These are phyloP conservation scores for Pythium monospermum DNA, from an alignment of 352 stramenopile genomes.

Conservation along the genomic window DNA sequence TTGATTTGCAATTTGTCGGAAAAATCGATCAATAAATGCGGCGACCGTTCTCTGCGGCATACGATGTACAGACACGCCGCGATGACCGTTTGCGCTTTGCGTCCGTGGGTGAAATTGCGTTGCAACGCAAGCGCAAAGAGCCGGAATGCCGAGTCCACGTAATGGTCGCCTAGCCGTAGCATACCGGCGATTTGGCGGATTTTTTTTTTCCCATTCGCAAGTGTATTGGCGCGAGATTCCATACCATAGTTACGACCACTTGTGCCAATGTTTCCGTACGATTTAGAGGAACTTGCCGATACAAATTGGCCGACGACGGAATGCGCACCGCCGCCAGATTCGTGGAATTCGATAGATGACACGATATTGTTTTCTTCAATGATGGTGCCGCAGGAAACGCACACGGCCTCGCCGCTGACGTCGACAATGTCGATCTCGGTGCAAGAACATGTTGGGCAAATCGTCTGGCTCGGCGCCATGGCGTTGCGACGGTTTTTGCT, in stretches of 20 bases:
- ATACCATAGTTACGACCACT: slow-evolving; percentile 90
- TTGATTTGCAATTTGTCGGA: slow-evolving; percentile 97
- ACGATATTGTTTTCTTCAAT: slow-evolving; percentile 98
- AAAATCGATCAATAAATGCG: slow-evolving; percentile 99
- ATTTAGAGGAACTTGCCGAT: slow-evolving; percentile 85
- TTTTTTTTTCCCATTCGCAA: slow-evolving; percentile 93
- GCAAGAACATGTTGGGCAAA: slow-evolving; percentile 94
- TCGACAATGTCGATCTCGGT: slow-evolving; percentile 94
- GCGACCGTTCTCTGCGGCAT: slow-evolving; percentile 96
- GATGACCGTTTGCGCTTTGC: slow-evolving; percentile 95
- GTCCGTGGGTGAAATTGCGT: slow-evolving; percentile 96
- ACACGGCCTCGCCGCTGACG: slow-evolving; percentile 84
- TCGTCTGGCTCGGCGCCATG: slow-evolving; percentile 19
- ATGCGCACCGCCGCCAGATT: slow-evolving; percentile 86
- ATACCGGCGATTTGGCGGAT: slow-evolving; percentile 92
- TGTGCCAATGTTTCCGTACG: slow-evolving; percentile 85
- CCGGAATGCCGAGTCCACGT: slow-evolving; percentile 95
- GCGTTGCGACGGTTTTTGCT: not conserved
- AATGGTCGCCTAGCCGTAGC: slow-evolving; percentile 91
- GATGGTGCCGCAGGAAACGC: slow-evolving; percentile 89
- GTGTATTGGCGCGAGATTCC: slow-evolving; percentile 94
- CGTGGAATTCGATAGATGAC: slow-evolving; percentile 95
- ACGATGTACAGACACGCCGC: slow-evolving; percentile 99
- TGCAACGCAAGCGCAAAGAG: slow-evolving; percentile 95
- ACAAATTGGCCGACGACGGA: slow-evolving; percentile 97